These are phyloP conservation scores for Arthrobotrys musiformis DNA, from an alignment of 2,329 filamentous ascomycete species.

Conservation along the genomic window DNA sequence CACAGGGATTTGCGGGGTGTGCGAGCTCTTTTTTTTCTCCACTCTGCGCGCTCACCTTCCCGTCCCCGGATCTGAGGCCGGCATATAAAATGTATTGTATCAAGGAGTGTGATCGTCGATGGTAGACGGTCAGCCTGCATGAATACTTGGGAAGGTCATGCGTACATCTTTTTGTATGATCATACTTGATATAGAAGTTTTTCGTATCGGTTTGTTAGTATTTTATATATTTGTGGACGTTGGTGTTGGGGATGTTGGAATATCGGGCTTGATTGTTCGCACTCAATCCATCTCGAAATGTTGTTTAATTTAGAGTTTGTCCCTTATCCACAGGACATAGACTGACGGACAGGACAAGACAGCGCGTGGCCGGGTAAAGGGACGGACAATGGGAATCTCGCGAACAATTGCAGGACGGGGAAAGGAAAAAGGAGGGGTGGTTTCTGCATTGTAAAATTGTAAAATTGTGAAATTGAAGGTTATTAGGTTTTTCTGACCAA, in stretches of 20 bases:
- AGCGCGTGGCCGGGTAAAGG: slow-evolving; percentile 17
- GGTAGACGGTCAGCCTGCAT: not conserved
- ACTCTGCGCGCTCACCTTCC: no score
- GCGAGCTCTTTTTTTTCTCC: not conserved
- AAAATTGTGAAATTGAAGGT: no score
- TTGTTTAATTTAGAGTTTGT: not conserved
- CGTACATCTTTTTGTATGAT: no score
- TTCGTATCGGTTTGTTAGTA: not conserved
- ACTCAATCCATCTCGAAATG: not conserved
- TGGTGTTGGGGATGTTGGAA: not conserved
- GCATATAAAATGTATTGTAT: no score
- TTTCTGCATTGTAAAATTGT: not conserved
- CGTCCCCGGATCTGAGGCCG: no score
- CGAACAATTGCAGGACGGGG: not conserved
- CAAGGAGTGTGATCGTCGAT: not conserved
- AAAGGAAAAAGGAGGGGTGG: not conserved
- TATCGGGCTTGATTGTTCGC: not conserved
- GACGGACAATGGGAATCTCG: not conserved
- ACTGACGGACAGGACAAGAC: not conserved
- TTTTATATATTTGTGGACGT: not conserved
- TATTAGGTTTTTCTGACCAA: slow-evolving; percentile 1
- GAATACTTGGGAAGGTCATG: not conserved
- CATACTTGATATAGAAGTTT: no score
- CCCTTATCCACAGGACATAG: not conserved
- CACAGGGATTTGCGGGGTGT: slow-evolving; percentile 13